Conservation (phyloP, 768 basidiomycete species). For the Trametes cubensis region DNA sequence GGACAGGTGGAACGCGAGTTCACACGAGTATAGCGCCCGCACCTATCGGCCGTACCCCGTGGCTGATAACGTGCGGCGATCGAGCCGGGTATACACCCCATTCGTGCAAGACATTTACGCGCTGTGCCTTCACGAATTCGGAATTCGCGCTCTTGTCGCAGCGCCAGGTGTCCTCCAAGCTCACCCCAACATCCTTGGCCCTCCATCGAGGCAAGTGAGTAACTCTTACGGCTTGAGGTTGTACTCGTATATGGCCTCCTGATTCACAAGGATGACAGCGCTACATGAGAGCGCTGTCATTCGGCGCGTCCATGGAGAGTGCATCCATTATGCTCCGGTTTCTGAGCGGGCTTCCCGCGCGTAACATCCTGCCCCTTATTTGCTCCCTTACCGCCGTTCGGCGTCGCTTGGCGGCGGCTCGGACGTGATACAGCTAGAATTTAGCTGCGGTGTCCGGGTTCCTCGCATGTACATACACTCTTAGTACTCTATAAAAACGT, state of each 20-base stretch:
- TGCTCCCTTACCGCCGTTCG: background rate
- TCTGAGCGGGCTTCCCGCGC: background rate
- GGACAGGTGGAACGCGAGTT: background rate
- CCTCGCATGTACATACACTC: constrained; percentile 24
- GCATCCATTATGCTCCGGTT: background rate
- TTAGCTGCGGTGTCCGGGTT: constrained; percentile 23
- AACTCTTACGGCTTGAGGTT: too few species aligned
- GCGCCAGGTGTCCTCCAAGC: too few species aligned
- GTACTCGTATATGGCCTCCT: background rate
- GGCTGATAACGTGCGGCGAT: constrained; percentile 12
- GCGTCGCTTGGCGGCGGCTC: background rate
- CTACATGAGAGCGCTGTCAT: background rate
- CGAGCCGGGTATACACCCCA: background rate
- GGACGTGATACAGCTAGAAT: background rate
- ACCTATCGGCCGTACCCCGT: background rate
- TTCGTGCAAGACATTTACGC: background rate
- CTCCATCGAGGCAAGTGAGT: too few species aligned
- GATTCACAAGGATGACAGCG: background rate
- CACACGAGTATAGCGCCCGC: background rate
- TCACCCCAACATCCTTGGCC: too few species aligned
- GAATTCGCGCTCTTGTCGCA: background rate
- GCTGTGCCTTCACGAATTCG: constrained; percentile 7
- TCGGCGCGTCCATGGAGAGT: background rate
- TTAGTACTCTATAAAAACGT: constrained; percentile 17
- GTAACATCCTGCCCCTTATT: constrained; percentile 7